Percentiles rank a stretch among this genome's conserved stretches.
Evolutionary conservation across 148 eudicot species (phyloP).

Genomic region (Polygonum aviculare): DNA sequence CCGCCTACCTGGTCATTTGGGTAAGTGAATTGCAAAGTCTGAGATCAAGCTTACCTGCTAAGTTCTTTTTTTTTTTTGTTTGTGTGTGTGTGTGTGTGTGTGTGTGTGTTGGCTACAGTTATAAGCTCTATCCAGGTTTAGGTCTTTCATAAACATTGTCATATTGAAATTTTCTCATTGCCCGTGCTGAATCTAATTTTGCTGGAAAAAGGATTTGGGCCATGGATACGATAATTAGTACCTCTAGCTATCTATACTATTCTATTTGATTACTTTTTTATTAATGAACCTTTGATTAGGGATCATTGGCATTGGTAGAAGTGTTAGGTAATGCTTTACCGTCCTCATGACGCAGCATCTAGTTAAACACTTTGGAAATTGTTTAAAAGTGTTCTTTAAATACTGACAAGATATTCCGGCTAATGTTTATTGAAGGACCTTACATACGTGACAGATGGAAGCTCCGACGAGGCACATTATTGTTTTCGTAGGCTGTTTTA

Average conservation of each 20-base stretch:
- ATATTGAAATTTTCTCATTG: background rate
- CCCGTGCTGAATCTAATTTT: background rate
- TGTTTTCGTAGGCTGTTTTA: background rate
- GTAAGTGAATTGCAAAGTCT: slow-evolving; percentile 27
- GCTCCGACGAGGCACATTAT: background rate
- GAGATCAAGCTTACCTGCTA: background rate
- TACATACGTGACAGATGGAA: background rate
- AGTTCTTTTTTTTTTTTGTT: background rate
- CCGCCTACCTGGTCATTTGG: slow-evolving; percentile 77
- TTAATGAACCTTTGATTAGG: background rate
- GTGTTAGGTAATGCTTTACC: background rate
- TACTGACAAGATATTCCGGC: background rate
- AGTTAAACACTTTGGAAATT: background rate
- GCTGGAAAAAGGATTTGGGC: background rate
- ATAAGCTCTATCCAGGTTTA: background rate
- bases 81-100: too few relatives aligned
- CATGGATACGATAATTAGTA: background rate
- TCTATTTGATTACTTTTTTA: background rate
- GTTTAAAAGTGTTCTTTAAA: background rate
- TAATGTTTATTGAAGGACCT: background rate
- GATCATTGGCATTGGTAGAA: background rate
- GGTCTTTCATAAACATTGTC: background rate
- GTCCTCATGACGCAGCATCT: background rate
- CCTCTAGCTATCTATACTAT: background rate
- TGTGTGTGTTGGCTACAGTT: background rate